Base-by-base conservation (phyloP, 2,329 filamentous ascomycete species). In the Orbilia quercus region DNA sequence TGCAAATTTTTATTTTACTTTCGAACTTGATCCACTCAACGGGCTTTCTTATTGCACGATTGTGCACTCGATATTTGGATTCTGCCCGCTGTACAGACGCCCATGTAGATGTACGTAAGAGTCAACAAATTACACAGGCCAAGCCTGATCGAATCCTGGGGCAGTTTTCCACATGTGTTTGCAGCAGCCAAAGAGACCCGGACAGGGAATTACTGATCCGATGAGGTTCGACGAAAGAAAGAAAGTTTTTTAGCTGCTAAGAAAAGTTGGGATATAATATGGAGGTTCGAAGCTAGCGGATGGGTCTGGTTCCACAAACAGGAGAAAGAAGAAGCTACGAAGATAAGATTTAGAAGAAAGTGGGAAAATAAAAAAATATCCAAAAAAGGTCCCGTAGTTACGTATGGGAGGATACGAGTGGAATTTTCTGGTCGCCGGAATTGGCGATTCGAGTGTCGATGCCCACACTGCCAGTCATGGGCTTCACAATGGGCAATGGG, bases 401-500 rank as follows among this genome's bases (percentile, higher is more conserved):
- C 36, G 57, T n/a, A 25, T 47, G 28, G 28, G 42, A 55, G 22
- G 62, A 36, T 45, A 51, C 50, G 53, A 25, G 48, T 71, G 59
- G 67, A 59, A 71, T 53, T n/a, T n/a, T 65, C 48, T 47, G 18
- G 53, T 64, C 67, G 67, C 67, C 67, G 67, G 67, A 72, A 72
- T 57, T 64, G 67, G 67, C 38, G 64, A 65, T 72, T 65, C 53
- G 44, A 20, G 64, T 20, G 42, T 62, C 31, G 47, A 55, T 48
- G 42, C 28, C n/a, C 47, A 38, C 18, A 40, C 36, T 23, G 40
- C 53, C 22, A 59, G 38, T 28, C 54, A 59, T 67, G 63, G 63
- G 31, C 34, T 36, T 48, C 28, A 51, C 36, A 45, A 45, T 44
- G 51, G 53, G 44, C 14, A 66, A 36, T 57, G 45, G 51, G 23